These are phyloP conservation scores for Centrapalus pauciflorus DNA, from an alignment of 129 eudicot species.

Conservation along the genomic window DNA sequence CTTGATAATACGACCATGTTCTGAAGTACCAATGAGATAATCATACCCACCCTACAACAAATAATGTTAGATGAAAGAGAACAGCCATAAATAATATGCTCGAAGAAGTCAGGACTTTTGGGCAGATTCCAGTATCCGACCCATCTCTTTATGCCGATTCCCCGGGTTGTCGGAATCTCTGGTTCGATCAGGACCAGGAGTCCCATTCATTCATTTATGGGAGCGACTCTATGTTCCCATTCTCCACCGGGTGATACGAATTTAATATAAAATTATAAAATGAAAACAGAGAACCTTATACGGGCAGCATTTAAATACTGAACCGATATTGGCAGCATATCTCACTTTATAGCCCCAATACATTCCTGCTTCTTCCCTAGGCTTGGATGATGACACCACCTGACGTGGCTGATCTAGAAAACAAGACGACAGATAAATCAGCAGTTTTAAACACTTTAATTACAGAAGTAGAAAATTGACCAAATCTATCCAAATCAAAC, in stretches of 20 bases:
- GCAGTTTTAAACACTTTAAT: background rate
- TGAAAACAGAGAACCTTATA: slow-evolving; percentile 51
- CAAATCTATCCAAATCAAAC: background rate
- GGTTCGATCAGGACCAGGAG: background rate
- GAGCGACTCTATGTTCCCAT: too few species aligned
- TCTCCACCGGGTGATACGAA: too few species aligned
- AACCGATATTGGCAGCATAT: slow-evolving; percentile 79
- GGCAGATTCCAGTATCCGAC: too few species aligned
- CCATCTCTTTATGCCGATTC: too few species aligned
- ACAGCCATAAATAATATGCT: background rate
- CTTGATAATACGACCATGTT: slow-evolving; percentile 70
- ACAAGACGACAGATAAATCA: background rate
- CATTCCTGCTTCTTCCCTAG: slow-evolving; percentile 67
- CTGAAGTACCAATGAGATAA: slow-evolving; percentile 91
- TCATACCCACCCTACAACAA: slow-evolving; percentile 85
- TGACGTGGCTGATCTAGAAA: slow-evolving; percentile 50
- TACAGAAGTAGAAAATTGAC: background rate
- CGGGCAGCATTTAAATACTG: slow-evolving; percentile 59
- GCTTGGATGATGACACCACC: slow-evolving; percentile 69
- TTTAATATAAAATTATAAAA: background rate
- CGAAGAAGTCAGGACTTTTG: background rate
- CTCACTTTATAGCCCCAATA: slow-evolving; percentile 96
- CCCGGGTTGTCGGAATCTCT: background rate
- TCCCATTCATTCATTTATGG: background rate
- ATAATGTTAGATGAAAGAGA: slow-evolving; percentile 5